Base-by-base conservation (phyloP, 2,329 filamentous ascomycete genomes). In the Magnaporthiopsis rhizophila region DNA sequence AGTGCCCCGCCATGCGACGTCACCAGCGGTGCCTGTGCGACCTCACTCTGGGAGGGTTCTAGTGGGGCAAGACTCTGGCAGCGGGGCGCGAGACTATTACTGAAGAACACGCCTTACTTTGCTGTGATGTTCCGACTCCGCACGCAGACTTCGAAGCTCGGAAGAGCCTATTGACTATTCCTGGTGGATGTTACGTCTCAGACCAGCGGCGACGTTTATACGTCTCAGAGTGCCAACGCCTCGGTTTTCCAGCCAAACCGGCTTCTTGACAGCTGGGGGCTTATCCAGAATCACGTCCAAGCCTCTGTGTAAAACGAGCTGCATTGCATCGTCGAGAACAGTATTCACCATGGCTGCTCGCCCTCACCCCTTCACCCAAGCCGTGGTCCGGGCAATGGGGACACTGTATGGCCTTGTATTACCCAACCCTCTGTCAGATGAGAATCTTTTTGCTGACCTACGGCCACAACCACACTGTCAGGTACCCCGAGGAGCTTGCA, bases 401-500 rank as follows among this genome's bases (percentile, higher is more conserved):
- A 88, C 85, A 74, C 80, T 97, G 89, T 94, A 78, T 74, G 88
- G 6, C 21, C n/a, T 53, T 53, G 12, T 24, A 3, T 9, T 11
- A n/a, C 3, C 3, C 2, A 21, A n/a, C 5, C 45, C 53, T 50
- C 8, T 21, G 18, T 61, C 30, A 9, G 30, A 5, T 26, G 13
- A 28, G 24, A 15, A 28, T 5, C 24, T 15, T 30, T 53, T 30
- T 53, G 45, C 45, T 53, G 21, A 53, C 45, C 45, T n/a, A 26
- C 21, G 26, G 53, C 24, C 12, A 24, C 53, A 2, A 58, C 9
- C 62, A 95, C 12, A 15, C 53, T 5, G 58, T 8, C 62, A 95
- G 92, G 66, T 99, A 97, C 74, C 95, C 95, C 0, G 91, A 96
- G 73, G 86, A 87, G 66, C 81, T 97, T 58, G 95, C 95, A 12